A percentile compares a stretch with the other conserved stretches of the same genome.
Evolutionary conservation across 176 grass and related monocot genomes (phyloP).

Genomic region (Puya raimondii): DNA sequence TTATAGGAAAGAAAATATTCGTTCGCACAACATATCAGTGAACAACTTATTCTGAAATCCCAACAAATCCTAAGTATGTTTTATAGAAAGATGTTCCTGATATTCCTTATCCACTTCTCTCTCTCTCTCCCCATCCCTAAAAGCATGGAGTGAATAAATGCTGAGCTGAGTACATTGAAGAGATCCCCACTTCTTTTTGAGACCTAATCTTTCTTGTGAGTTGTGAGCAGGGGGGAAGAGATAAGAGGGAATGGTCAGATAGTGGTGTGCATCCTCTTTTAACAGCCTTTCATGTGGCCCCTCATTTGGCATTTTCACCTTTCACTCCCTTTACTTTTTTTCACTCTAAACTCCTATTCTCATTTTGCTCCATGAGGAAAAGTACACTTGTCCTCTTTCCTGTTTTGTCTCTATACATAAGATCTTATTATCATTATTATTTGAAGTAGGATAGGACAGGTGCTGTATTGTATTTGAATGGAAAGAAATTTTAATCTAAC

Average conservation of each 20-base stretch:
- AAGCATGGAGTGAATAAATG: constrained; percentile 10
- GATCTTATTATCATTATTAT: not conserved
- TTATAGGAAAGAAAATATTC: too few species aligned
- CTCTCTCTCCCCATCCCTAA: not conserved
- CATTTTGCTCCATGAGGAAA: not conserved
- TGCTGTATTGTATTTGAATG: too few species aligned
- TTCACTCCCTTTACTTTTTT: not conserved
- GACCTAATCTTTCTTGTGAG: constrained; percentile 4
- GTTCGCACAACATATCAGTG: too few species aligned
- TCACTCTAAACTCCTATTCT: not conserved
- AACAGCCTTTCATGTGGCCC: constrained; percentile 5
- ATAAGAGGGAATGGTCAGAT: not conserved
- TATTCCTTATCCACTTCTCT: too few species aligned
- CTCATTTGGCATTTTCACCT: not conserved
- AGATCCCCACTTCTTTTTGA: constrained; percentile 5
- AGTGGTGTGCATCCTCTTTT: not conserved
- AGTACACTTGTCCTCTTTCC: not conserved
- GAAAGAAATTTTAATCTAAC: too few species aligned
- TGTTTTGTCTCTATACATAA: too few species aligned
- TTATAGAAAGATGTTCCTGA: too few species aligned
- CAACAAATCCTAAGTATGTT: too few species aligned
- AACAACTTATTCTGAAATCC: too few species aligned
- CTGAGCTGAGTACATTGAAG: not conserved
- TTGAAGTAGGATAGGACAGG: not conserved
- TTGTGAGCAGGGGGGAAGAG: not conserved